Evolutionary conservation across 2,329 filamentous ascomycete genomes (phyloP).

Genomic region (Aspergillus flavus): DNA sequence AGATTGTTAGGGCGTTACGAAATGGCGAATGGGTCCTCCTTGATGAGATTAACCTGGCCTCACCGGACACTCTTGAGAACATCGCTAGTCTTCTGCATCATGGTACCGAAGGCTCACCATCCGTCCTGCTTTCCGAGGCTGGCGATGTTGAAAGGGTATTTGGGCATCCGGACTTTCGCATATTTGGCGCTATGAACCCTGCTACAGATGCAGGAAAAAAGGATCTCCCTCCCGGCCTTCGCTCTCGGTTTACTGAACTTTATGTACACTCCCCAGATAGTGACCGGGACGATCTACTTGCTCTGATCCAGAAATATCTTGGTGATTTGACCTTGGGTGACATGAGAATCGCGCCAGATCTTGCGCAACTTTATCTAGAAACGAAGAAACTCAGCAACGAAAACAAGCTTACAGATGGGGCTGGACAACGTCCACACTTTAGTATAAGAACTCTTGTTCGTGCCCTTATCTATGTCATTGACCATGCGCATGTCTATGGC

Average conservation of each 20-base stretch:
- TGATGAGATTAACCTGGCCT: slow-evolving; percentile 96
- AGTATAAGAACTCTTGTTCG: slow-evolving; percentile 92
- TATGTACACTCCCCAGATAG: slow-evolving; percentile 90
- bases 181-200: slow-evolving; percentile 99
- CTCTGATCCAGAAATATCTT: slow-evolving; percentile 86
- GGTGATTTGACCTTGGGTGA: slow-evolving; percentile 71
- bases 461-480: slow-evolving; percentile 82
- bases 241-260: slow-evolving; percentile 92
- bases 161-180: slow-evolving; percentile 88
- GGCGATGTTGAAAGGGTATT: slow-evolving; percentile 88
- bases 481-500: slow-evolving; percentile 81
- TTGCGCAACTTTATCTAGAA: slow-evolving; percentile 83
- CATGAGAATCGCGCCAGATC: slow-evolving; percentile 73
- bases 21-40: slow-evolving; percentile 97
- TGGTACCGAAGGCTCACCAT: slow-evolving; percentile 71
- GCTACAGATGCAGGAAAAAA: slow-evolving; percentile 97
- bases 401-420: slow-evolving; percentile 88
- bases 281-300: slow-evolving; percentile 81
- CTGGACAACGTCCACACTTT: slow-evolving; percentile 94
- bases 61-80: slow-evolving; percentile 90
- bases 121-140: slow-evolving; percentile 86
- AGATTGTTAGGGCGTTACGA: slow-evolving; percentile 90
- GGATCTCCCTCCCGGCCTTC: slow-evolving; percentile 83
- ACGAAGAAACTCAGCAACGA: slow-evolving; percentile 80
- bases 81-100: slow-evolving; percentile 83